Conservation (phyloP, 1,284 basidiomycete species). For the Erythrobasidium hasegawianum region DNA sequence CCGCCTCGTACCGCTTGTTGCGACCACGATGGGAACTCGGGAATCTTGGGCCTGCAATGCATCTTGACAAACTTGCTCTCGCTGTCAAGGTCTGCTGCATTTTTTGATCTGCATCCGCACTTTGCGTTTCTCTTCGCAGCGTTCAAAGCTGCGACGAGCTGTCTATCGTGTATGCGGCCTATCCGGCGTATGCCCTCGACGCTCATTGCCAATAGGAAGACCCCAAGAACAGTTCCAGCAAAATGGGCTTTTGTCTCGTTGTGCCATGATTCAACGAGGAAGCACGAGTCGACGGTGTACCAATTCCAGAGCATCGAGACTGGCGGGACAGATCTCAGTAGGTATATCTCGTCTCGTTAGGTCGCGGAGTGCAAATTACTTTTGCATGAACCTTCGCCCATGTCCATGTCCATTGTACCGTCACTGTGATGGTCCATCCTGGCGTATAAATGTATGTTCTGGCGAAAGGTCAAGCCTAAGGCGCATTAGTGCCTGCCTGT, state of each 20-base stretch:
- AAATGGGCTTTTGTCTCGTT: constrained; percentile 48
- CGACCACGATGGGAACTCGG: constrained; percentile 43
- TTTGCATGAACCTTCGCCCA: too few species aligned
- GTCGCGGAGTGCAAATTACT: too few species aligned
- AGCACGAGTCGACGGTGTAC: constrained; percentile 50
- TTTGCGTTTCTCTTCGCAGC: constrained; percentile 31
- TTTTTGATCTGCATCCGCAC: constrained; percentile 11
- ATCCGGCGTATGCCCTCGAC: constrained; percentile 50
- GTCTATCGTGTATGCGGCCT: constrained; percentile 50
- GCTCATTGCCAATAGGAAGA: constrained; percentile 51
- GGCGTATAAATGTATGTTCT: too few species aligned
- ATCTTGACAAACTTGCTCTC: constrained; percentile 10
- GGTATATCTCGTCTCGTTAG: too few species aligned
- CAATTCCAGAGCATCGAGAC: constrained; percentile 39
- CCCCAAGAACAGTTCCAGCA: constrained; percentile 50
- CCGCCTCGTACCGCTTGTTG: constrained; percentile 50
- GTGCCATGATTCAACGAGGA: constrained; percentile 51
- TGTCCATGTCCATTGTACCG: too few species aligned
- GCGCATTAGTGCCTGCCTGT: too few species aligned
- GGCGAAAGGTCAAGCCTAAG: too few species aligned
- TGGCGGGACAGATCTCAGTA: too few species aligned
- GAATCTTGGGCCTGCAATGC: constrained; percentile 21
- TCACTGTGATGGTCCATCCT: too few species aligned
- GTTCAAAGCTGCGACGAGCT: constrained; percentile 42
- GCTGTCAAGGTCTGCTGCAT: not conserved